Conservation (phyloP, 495 filamentous ascomycete genomes). For the Polyplosphaeria fusca region DNA sequence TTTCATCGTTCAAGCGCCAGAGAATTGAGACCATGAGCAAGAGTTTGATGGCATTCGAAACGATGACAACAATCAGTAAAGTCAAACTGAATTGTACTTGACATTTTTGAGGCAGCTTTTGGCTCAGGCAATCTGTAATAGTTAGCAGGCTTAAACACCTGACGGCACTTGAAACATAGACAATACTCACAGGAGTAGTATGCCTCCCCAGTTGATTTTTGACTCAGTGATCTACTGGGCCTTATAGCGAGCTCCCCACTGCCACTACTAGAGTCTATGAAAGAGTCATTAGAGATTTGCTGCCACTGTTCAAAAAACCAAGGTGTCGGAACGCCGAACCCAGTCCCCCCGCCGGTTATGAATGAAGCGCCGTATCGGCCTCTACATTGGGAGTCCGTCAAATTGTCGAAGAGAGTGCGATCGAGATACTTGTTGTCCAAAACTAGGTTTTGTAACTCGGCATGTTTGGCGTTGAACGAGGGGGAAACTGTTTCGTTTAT, state of each 20-base stretch:
- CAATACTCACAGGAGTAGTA: background rate
- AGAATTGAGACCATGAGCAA: constrained; percentile 9
- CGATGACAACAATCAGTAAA: constrained; percentile 17
- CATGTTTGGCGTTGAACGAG: too few relatives aligned
- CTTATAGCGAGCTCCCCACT: too few relatives aligned
- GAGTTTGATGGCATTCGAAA: constrained; percentile 13
- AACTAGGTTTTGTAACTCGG: background rate
- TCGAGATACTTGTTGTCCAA: constrained; percentile 16
- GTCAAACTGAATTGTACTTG: constrained; percentile 9
- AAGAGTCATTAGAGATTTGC: background rate
- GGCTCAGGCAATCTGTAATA: constrained; percentile 15
- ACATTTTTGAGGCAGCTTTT: constrained; percentile 5
- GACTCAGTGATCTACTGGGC: too few relatives aligned
- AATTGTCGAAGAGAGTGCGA: constrained; percentile 5
- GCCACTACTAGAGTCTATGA: too few relatives aligned
- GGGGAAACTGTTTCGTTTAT: too few relatives aligned
- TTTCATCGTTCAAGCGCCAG: background rate
- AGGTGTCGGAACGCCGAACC: constrained; percentile 9
- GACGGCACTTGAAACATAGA: background rate
- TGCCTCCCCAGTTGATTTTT: too few relatives aligned
- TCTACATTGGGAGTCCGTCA: constrained; percentile 5
- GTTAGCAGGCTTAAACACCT: background rate
- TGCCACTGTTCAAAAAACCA: background rate
- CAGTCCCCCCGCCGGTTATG: constrained; percentile 9
- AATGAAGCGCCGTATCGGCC: background rate